These are phyloP conservation scores for Lenwebbia sp. DNA, from an alignment of 345 rosid species.

Conservation along the genomic window DNA sequence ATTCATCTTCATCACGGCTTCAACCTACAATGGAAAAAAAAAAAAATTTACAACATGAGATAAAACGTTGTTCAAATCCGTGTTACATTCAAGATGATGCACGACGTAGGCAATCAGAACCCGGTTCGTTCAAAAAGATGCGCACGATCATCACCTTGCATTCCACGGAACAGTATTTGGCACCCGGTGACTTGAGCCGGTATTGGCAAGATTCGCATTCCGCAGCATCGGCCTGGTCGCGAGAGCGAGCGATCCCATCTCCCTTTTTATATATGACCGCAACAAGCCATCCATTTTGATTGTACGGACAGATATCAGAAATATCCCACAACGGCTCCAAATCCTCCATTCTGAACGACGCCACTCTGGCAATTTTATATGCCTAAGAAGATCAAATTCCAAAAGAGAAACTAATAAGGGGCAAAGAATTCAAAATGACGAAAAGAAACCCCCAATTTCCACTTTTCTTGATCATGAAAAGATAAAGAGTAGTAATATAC, in stretches of 20 bases:
- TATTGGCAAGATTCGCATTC: neutral
- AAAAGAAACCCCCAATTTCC: neutral
- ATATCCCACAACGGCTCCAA: no score
- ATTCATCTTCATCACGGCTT: no score
- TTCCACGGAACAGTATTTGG: neutral
- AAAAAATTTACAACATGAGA: no score
- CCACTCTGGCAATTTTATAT: neutral
- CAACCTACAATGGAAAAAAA: neutral
- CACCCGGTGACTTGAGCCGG: rapidly evolving
- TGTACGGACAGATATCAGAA: no score
- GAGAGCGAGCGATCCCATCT: neutral
- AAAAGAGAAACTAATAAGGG: neutral
- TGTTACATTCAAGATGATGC: rapidly evolving
- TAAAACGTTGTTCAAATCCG: neutral
- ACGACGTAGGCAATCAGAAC: no score
- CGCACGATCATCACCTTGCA: neutral
- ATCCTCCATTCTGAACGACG: no score
- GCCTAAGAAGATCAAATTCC: neutral
- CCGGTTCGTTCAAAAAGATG: neutral
- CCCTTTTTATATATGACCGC: neutral
- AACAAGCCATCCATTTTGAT: neutral
- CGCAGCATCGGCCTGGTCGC: neutral
- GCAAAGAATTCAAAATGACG: neutral
- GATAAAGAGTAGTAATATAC: neutral
- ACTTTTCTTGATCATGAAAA: neutral